Percentiles rank a stretch among this genome's conserved stretches.
These are phyloP conservation scores for Baeospora myosura DNA, from an alignment of 1,284 basidiomycete species.

Conservation along the genomic window DNA sequence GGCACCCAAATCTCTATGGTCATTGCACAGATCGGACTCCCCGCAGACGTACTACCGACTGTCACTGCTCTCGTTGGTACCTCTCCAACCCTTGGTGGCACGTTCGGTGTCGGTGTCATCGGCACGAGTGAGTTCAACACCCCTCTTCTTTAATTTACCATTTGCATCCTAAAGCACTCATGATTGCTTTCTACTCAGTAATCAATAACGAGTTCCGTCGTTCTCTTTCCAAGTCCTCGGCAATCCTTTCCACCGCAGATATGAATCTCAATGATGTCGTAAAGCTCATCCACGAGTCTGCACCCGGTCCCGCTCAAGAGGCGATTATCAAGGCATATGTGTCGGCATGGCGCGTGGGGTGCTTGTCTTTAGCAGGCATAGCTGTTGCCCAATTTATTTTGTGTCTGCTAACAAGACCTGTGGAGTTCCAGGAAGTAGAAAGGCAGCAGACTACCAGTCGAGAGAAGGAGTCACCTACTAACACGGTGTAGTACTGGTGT, in stretches of 20 bases:
- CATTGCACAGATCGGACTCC: conserved; percentile 24
- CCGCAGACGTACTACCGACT: conserved; percentile 22
- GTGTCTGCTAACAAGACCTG: conserved; percentile 10
- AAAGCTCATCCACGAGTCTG: conserved; percentile 7
- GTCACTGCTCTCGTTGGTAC: conserved; percentile 25
- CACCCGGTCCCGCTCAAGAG: conserved; percentile 5
- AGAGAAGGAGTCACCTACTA: too few species aligned
- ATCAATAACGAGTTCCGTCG: conserved; percentile 13
- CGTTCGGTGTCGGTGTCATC: conserved; percentile 25
- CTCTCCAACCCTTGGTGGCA: conserved; percentile 24
- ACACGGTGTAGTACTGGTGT: too few species aligned
- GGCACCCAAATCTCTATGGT: conserved; percentile 23
- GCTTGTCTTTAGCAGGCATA: conserved; percentile 13
- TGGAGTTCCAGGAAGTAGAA: conserved; percentile 8
- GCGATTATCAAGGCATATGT: conserved; percentile 13
- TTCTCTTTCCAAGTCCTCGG: conserved; percentile 4
- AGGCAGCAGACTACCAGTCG: conserved; percentile 37
- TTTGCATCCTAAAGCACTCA: not conserved
- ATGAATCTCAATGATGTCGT: conserved; percentile 14
- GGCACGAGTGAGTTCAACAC: conserved; percentile 25
- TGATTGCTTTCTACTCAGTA: conserved; percentile 2
- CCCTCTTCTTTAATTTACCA: not conserved
- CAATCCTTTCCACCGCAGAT: not conserved
- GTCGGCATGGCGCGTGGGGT: conserved; percentile 14
- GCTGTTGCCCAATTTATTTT: conserved; percentile 13